Evolutionary conservation across 306 rosid genomes (phyloP).

Genomic region (Inga laurina): DNA sequence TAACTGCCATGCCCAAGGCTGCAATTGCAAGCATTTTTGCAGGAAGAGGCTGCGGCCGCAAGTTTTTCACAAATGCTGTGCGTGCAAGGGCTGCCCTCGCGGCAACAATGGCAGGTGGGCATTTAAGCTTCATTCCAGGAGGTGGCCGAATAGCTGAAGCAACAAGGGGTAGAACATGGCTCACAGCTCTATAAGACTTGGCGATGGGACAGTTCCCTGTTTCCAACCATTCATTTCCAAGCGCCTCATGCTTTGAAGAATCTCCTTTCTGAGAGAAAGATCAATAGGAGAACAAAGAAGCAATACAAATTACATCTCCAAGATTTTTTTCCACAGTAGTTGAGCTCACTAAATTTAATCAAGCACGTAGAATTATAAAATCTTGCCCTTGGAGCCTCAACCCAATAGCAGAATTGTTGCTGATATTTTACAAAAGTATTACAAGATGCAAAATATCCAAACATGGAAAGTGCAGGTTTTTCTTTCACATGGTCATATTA

Average conservation of each 20-base stretch:
- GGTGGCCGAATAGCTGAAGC: slow-evolving; percentile 70
- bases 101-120: slow-evolving; percentile 81
- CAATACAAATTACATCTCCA: slow-evolving; percentile 13
- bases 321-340: background rate
- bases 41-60: slow-evolving; percentile 90
- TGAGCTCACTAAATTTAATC: background rate
- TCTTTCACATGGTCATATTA: background rate
- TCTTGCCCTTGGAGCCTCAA: background rate
- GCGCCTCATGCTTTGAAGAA: slow-evolving; percentile 68
- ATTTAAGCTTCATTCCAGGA: slow-evolving; percentile 62
- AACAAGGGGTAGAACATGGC: slow-evolving; percentile 75
- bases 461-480: background rate
- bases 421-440: background rate
- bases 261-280: slow-evolving; percentile 52
- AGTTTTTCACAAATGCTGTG: slow-evolving; percentile 68
- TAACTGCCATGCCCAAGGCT: slow-evolving; percentile 78
- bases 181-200: slow-evolving; percentile 76
- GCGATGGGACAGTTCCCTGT: slow-evolving; percentile 82
- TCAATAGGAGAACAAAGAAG: slow-evolving; percentile 14
- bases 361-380: background rate
- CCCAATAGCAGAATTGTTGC: background rate
- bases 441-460: background rate
- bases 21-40: slow-evolving; percentile 82
- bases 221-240: slow-evolving; percentile 79
- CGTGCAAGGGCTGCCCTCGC: slow-evolving; percentile 92